phyloP scores from a whole-genome alignment of 371 early-diverging fungal species.

The Vairimorpha apis region DNA sequence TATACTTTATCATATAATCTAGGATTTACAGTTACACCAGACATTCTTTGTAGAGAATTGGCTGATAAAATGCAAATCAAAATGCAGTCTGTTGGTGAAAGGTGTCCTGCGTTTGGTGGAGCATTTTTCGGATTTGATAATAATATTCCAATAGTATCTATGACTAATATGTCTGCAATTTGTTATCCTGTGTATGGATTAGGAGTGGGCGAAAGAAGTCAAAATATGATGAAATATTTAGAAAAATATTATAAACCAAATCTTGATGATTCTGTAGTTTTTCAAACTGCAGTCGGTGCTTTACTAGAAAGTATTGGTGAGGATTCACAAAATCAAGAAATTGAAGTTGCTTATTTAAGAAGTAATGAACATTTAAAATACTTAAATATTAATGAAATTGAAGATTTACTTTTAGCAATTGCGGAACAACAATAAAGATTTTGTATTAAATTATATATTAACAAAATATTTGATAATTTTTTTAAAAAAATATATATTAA shows the following conservation, averaged over 20 bases:
- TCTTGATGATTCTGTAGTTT: conserved; percentile 26
- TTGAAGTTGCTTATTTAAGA: conserved; percentile 54
- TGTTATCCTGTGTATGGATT: conserved; percentile 56
- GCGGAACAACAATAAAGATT: conserved; percentile 61
- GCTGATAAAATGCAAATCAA: conserved; percentile 57
- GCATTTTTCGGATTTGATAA: conserved; percentile 59
- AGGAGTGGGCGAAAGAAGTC: conserved; percentile 56
- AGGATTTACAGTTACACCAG: conserved; percentile 58
- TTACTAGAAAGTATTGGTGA: conserved; percentile 60
- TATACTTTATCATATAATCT: conserved; percentile 37
- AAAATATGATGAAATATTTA: conserved; percentile 60
- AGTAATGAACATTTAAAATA: conserved; percentile 25
- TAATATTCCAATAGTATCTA: conserved; percentile 51
- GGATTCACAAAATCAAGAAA: conserved; percentile 56
- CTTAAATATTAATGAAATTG: conserved; percentile 52
- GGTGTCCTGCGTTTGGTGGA: conserved; percentile 54
- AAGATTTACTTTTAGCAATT: conserved; percentile 54
- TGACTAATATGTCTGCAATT: conserved; percentile 61
- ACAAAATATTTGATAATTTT: too few relatives aligned
- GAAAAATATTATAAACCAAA: conserved; percentile 57
- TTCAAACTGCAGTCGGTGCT: conserved; percentile 49
- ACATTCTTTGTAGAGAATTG: conserved; percentile 56
- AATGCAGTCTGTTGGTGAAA: conserved; percentile 53
- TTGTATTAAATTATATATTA: too few relatives aligned
- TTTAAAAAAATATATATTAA: too few relatives aligned